Percentiles rank a stretch among this genome's conserved stretches.
Conservation (phyloP, 2,329 filamentous ascomycete genomes). For the Stagonosporopsis rhizophila region DNA sequence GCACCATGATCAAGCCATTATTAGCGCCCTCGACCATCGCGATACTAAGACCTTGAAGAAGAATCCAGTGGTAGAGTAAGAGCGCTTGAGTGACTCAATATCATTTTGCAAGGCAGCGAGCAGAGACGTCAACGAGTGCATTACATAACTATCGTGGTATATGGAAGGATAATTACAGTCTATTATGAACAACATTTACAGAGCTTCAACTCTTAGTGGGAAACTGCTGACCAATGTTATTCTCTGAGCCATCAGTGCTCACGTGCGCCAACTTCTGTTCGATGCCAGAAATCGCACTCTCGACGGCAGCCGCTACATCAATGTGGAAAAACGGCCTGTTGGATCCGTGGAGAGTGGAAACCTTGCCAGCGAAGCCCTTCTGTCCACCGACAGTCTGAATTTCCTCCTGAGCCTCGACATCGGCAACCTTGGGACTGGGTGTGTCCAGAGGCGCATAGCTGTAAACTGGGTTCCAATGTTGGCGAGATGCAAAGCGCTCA, state of each 20-base stretch:
- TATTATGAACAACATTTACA: not conserved
- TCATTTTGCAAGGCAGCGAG: not conserved
- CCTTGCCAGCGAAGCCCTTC: slow-evolving; percentile 43
- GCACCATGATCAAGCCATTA: not conserved
- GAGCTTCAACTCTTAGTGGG: slow-evolving; percentile 22
- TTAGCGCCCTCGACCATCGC: not conserved
- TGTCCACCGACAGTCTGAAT: slow-evolving; percentile 23
- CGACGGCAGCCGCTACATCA: slow-evolving; percentile 85
- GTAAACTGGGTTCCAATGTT: slow-evolving; percentile 90
- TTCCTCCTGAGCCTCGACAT: slow-evolving; percentile 42
- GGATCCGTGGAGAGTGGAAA: slow-evolving; percentile 80
- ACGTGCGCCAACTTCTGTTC: slow-evolving; percentile 52
- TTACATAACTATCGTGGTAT: slow-evolving; percentile 7
- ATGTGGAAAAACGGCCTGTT: slow-evolving; percentile 94
- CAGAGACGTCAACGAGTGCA: not conserved
- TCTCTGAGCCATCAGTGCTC: slow-evolving; percentile 26
- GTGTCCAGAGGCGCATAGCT: slow-evolving; percentile 84
- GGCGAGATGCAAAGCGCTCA: slow-evolving; percentile 57
- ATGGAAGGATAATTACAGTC: not conserved
- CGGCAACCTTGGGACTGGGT: slow-evolving; percentile 69
- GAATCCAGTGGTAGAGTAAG: not conserved
- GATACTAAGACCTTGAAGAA: not conserved
- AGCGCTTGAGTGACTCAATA: not conserved
- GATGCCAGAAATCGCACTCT: slow-evolving; percentile 83
- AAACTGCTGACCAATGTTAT: slow-evolving; percentile 18